Evolutionary conservation across 106 monocot genomes (phyloP).

Genomic region (Cymbidium sinense): DNA sequence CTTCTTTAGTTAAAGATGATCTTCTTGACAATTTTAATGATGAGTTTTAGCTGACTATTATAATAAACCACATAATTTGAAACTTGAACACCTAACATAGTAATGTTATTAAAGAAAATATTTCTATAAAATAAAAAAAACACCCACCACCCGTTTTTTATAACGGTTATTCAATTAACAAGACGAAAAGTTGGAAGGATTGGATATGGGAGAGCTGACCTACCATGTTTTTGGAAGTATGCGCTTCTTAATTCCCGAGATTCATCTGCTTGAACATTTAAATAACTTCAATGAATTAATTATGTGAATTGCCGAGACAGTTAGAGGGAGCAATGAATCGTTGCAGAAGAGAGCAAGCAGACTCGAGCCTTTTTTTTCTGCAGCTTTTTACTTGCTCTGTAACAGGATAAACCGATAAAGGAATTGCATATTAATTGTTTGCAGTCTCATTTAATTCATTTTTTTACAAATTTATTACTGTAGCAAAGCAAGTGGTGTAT

Average conservation of each 20-base stretch:
- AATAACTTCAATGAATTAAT: not conserved
- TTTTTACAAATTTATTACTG: not conserved
- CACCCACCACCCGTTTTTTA: not conserved
- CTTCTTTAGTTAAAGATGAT: no score
- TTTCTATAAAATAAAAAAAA: not conserved
- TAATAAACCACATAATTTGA: no score
- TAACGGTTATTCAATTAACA: not conserved
- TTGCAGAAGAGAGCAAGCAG: no score
- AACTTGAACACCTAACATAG: not conserved
- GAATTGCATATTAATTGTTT: not conserved
- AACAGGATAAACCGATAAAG: no score
- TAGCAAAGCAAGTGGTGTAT: not conserved
- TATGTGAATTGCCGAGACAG: not conserved
- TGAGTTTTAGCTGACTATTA: no score
- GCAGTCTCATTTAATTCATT: not conserved
- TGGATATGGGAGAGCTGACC: not conserved
- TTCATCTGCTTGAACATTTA: not conserved
- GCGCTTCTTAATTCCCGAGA: not conserved
- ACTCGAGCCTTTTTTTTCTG: no score
- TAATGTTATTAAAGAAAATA: not conserved
- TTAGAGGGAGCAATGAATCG: not conserved
- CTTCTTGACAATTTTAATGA: no score
- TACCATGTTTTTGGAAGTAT: conserved; percentile 1
- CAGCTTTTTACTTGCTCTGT: no score
- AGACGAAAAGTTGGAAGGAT: not conserved